Evolutionary conservation across 495 filamentous ascomycete genomes (phyloP).

Genomic region (Hypoxylon trugodes): DNA sequence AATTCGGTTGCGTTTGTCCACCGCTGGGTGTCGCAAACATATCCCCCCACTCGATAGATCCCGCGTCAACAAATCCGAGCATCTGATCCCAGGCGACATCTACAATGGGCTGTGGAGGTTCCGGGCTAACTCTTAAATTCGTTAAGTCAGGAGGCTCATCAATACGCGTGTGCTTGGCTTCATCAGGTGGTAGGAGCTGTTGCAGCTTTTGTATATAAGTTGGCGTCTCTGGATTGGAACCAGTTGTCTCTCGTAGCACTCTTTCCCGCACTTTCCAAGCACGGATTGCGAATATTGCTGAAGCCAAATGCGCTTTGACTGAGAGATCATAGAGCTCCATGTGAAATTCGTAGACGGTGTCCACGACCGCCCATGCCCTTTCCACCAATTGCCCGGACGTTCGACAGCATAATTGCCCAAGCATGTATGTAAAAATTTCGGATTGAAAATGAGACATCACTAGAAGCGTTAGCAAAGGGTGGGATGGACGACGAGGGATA

Average conservation of each 20-base stretch:
- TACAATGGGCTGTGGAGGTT: conserved; percentile 9
- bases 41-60: conserved; percentile 53
- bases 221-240: conserved; percentile 42
- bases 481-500: neutral
- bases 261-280: conserved; percentile 58
- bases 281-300: conserved; percentile 56
- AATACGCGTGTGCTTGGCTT: conserved; percentile 25
- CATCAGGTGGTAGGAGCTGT: conserved; percentile 37
- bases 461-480: conserved; percentile 23
- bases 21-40: conserved; percentile 43
- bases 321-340: conserved; percentile 55
- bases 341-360: conserved; percentile 52
- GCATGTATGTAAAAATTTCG: conserved; percentile 62
- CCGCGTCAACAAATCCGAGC: conserved; percentile 47
- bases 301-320: conserved; percentile 49
- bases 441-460: conserved; percentile 58
- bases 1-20: conserved; percentile 18
- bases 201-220: conserved; percentile 48
- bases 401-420: conserved; percentile 60
- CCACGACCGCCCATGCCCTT: conserved; percentile 59
- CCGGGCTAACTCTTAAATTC: conserved; percentile 3
- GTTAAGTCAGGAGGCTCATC: conserved; percentile 3
- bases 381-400: conserved; percentile 60
- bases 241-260: conserved; percentile 30
- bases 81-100: conserved; percentile 48